Percentiles rank a stretch among this genome's conserved stretches.
Evolutionary conservation across 805 yeast genomes (phyloP).

Genomic region (Saccharomycopsis guyanensis): DNA sequence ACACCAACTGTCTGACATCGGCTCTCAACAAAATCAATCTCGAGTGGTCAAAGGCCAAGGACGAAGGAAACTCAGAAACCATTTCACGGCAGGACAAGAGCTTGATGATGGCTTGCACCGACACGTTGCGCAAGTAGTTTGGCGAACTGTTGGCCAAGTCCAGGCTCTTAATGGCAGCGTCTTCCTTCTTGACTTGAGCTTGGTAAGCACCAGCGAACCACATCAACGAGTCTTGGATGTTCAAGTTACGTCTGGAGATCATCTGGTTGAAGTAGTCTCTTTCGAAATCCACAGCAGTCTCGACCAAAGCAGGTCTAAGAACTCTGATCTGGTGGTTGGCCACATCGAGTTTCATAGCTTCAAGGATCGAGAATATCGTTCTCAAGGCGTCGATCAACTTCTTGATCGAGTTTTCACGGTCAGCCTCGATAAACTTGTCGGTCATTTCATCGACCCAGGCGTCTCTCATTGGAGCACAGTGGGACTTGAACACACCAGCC

Average conservation of each 20-base stretch:
- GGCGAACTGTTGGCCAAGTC: slow-evolving; percentile 6
- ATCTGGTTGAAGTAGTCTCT: slow-evolving; percentile 57
- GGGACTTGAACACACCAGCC: slow-evolving; percentile 69
- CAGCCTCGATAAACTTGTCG: slow-evolving; percentile 34
- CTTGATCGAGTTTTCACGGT: slow-evolving; percentile 33
- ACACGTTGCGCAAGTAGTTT: slow-evolving; percentile 30
- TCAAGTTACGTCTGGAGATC: slow-evolving; percentile 43
- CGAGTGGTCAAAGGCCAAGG: slow-evolving; percentile 78
- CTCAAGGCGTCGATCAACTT: slow-evolving; percentile 69
- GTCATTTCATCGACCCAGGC: slow-evolving; percentile 82
- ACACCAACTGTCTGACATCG: slow-evolving; percentile 77
- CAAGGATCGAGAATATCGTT: slow-evolving; percentile 72
- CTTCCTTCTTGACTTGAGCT: slow-evolving; percentile 21
- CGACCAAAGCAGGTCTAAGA: slow-evolving; percentile 73
- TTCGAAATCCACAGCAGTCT: slow-evolving; percentile 85
- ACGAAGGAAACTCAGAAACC: slow-evolving; percentile 76
- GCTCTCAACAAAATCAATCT: slow-evolving; percentile 72
- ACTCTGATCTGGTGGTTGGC: slow-evolving; percentile 91
- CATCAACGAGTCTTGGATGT: slow-evolving; percentile 48
- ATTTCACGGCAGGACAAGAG: slow-evolving; percentile 70
- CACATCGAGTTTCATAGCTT: slow-evolving; percentile 91
- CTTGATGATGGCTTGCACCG: slow-evolving; percentile 48
- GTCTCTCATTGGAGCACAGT: slow-evolving; percentile 95
- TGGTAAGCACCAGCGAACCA: slow-evolving; percentile 45
- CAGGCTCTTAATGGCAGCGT: slow-evolving; percentile 23